phyloP scores from a whole-genome alignment of 2,329 filamentous ascomycete genomes.

The Scortechinia acanthostroma region DNA sequence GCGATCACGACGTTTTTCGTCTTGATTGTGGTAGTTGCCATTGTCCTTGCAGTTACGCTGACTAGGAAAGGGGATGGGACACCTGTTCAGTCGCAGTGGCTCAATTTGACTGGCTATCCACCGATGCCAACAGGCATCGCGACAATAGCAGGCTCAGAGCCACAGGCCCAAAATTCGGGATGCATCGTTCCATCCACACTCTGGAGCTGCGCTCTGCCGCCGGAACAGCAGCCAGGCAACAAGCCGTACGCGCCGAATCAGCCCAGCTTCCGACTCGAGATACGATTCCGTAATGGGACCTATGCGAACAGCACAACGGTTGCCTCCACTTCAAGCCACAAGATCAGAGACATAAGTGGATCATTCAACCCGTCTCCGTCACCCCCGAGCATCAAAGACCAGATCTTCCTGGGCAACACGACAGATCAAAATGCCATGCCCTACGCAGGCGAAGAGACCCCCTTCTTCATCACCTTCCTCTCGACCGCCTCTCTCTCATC shows the following conservation, averaged over 20 bases:
- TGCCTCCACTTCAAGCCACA: background rate
- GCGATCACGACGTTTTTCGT: background rate
- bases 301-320: background rate
- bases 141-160: background rate
- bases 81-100: background rate
- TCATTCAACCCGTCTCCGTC: background rate
- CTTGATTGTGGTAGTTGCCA: background rate
- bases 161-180: background rate
- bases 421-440: background rate
- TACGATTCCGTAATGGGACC: conserved; percentile 1
- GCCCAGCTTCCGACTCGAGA: background rate
- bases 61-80: background rate
- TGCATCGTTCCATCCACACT: background rate
- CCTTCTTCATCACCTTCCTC: conserved; percentile 1
- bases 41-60: background rate
- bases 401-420: background rate
- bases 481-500: background rate
- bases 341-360: background rate
- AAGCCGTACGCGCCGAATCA: background rate
- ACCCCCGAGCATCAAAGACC: background rate
- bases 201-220: background rate
- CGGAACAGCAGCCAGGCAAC: background rate
- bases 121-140: background rate
- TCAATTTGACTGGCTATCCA: conserved; percentile 1
- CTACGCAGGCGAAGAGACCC: background rate